Base-by-base conservation (phyloP, 352 stramenopile species). In the Globisporangium takayamanum region DNA sequence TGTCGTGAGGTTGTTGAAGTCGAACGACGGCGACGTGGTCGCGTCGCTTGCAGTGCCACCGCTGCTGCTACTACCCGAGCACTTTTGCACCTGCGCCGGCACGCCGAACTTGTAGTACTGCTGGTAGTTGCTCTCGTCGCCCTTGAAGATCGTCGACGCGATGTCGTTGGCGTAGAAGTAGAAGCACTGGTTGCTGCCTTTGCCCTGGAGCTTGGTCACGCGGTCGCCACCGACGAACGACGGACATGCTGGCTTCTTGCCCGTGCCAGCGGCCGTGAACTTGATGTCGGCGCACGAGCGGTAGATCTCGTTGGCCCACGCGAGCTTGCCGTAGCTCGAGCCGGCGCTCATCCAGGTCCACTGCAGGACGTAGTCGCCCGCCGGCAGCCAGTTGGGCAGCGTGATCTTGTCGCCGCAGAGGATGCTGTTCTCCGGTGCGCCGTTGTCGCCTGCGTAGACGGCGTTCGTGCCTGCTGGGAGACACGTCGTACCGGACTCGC, bases 111-210 rank as follows among this genome's bases (percentile, higher is more conserved):
- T 58, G 56, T 87, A 87, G 54, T 71, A 57, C 30, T 71, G 52
- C 52, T 73, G 53, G 56, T 72, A 75, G 0, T 62, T 50, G 10
- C 49, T 63, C 5, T 80, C 51, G n/a, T 68, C 62, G 7, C 72
- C 71, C 36, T 78, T 74, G 64, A 74, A 69, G 25, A 68, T 60
- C 33, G 64, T 59, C 15, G 67, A 66, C 26, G 63, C 62, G 6
- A 86, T 57, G 30, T 74, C 75, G 45, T 76, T 80, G 0, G 67
- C 69, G 59, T 80, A 59, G 59, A 79, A 87, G 72, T 87, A 87
- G 51, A 77, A 87, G 39, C 76, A 87, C 67, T 80, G 45, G 49
- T 74, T 55, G 28, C 45, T 57, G 11, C 41, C 50, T 55, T 72
- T 63, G 50, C 69, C 60, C n/a, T 80, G 62, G 22, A 81, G 66